These are phyloP conservation scores for Ziziphus jujuba DNA, from an alignment of 306 rosid species.

Conservation along the genomic window DNA sequence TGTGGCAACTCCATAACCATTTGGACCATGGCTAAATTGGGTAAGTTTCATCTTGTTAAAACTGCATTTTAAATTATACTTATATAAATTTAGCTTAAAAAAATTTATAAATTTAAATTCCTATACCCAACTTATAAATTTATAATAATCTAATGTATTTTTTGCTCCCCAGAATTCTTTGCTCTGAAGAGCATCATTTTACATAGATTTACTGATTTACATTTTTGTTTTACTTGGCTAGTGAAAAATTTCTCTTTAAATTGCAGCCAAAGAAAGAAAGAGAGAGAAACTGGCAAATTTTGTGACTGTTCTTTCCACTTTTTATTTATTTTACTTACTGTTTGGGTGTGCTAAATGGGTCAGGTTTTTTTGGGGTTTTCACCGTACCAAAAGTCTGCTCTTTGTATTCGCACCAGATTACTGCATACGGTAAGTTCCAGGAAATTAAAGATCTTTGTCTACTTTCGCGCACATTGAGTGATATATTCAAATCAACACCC, in stretches of 20 bases:
- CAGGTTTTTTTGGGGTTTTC: constrained; percentile 90
- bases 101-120: not conserved
- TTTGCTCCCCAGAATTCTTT: not conserved
- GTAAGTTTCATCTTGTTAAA: constrained; percentile 33
- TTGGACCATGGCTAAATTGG: constrained; percentile 76
- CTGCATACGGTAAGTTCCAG: constrained; percentile 65
- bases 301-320: constrained; percentile 1
- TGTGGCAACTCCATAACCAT: constrained; percentile 82
- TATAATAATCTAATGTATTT: too few species aligned
- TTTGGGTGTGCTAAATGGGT: constrained; percentile 26
- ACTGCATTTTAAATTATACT: not conserved
- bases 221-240: not conserved
- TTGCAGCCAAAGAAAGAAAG: not conserved
- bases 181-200: not conserved
- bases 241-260: not conserved
- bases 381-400: constrained; percentile 78
- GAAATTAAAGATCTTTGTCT: not conserved
- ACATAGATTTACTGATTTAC: not conserved
- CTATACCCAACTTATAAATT: not conserved
- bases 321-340: constrained; percentile 30
- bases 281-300: constrained; percentile 17
- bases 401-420: constrained; percentile 63
- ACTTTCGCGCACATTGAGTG: constrained; percentile 3
- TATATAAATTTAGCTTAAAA: not conserved
- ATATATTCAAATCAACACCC: not conserved